Base-by-base conservation (phyloP, 2,329 filamentous ascomycete genomes). In the Colletotrichum sp. region DNA sequence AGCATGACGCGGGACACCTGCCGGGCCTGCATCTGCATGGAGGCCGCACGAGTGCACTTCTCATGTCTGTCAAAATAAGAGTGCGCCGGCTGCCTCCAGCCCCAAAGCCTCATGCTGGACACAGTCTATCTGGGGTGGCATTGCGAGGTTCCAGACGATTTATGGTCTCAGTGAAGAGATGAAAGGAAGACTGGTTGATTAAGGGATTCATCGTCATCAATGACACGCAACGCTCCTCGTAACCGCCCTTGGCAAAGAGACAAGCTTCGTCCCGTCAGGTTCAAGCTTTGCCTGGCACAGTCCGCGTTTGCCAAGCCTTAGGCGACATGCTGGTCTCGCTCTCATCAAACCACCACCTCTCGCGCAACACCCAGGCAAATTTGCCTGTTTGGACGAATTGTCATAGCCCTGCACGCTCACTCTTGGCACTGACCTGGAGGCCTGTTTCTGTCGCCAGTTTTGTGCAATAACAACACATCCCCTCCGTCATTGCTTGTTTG, bases 231-330 rank as follows among this genome's bases (percentile, higher is more conserved):
- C n/a, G 21, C 24, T 30, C n/a, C 34, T 63, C 18, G 32, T 63
- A 26, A 30, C 21, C 30, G 13, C n/a, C 21, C 48, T 28, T 69
- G 70, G 71, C 70, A 59, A 69, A 65, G 71, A 65, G 55, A 65
- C 74, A 74, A 74, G 74, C 74, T 74, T 76, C 71, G n/a, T 65
- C 59, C 64, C 43, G 59, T 52, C 57, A 32, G 32, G 28, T 52
- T 68, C 74, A 76, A 76, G 74, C 74, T 76, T 72, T 74, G n/a
- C 60, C 52, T 60, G 64, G 34, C 74, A 66, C 74, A 69, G 71
- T 59, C 71, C 74, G 74, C 74, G 21, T 76, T 76, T 65, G 70
- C 74, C 74, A 76, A 76, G 74, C 67, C 74, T 60, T 64, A 59
- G 65, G 71, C 65, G 65, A 69, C 64, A 59, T 57, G 59, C 28